Evolutionary conservation across 1,284 basidiomycete genomes (phyloP).

Genomic region (Trichosporon inkin): DNA sequence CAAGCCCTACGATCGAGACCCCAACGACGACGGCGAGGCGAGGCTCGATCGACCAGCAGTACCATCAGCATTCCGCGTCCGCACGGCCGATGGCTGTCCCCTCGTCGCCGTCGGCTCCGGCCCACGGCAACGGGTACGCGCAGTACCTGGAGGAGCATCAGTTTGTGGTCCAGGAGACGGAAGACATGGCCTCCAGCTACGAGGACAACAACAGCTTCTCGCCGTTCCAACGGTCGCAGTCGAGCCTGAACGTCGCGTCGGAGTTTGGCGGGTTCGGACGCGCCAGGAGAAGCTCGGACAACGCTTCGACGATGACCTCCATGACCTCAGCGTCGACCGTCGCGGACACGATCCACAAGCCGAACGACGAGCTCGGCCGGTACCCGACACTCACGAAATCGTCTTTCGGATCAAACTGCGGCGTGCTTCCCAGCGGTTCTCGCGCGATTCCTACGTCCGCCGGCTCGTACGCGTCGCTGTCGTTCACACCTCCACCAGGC

Average conservation of each 20-base stretch:
- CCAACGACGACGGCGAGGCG: neutral
- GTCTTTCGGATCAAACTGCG: neutral
- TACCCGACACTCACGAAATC: constrained; percentile 30
- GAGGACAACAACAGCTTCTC: constrained; percentile 1
- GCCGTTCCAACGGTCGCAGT: neutral
- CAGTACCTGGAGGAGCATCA: constrained; percentile 7
- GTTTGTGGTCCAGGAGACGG: constrained; percentile 4
- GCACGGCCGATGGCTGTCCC: neutral
- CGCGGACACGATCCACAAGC: constrained; percentile 21
- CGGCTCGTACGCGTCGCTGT: constrained; percentile 8
- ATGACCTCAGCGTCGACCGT: constrained; percentile 25
- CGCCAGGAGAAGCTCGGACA: constrained; percentile 32
- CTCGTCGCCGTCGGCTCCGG: neutral
- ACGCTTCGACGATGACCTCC: constrained; percentile 31
- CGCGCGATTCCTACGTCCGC: constrained; percentile 10
- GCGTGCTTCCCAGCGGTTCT: constrained; percentile 6
- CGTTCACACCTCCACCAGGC: constrained; percentile 6
- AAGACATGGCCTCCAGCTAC: constrained; percentile 3
- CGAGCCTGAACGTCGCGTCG: constrained; percentile 1
- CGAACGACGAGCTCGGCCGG: constrained; percentile 34
- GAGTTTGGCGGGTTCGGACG: constrained; percentile 31
- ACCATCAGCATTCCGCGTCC: neutral
- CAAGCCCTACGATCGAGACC: constrained; percentile 4
- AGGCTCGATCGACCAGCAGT: neutral
- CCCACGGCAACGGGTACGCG: constrained; percentile 5